These are phyloP conservation scores for Fallopia convolvulus DNA, from an alignment of 148 eudicot genomes.

Conservation along the genomic window DNA sequence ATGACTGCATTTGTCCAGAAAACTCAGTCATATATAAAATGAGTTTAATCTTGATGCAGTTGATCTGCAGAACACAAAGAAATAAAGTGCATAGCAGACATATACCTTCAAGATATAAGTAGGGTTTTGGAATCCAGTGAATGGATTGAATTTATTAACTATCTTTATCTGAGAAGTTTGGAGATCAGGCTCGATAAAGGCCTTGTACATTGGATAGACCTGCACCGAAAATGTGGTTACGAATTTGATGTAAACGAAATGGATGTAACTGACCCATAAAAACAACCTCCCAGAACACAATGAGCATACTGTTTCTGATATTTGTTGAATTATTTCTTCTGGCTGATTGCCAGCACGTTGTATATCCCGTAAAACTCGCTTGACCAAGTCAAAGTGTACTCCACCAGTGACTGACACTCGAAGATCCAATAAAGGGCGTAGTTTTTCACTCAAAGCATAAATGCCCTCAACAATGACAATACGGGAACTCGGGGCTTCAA, in stretches of 20 bases:
- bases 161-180: slow-evolving; percentile 91
- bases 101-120: slow-evolving; percentile 82
- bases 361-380: slow-evolving; percentile 85
- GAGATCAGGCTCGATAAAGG: slow-evolving; percentile 95
- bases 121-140: slow-evolving; percentile 86
- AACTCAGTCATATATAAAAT: not conserved
- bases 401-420: slow-evolving; percentile 95
- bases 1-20: slow-evolving; percentile 38
- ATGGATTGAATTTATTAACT: slow-evolving; percentile 88
- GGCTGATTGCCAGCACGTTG: slow-evolving; percentile 98
- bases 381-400: slow-evolving; percentile 93
- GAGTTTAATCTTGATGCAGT: not conserved
- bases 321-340: slow-evolving; percentile 91
- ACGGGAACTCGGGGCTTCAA: slow-evolving; percentile 85
- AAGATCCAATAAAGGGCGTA: slow-evolving; percentile 83
- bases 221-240: slow-evolving; percentile 20
- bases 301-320: slow-evolving; percentile 80
- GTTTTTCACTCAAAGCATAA: slow-evolving; percentile 86
- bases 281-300: slow-evolving; percentile 11
- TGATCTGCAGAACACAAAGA: not conserved
- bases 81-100: not conserved
- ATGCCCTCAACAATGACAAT: slow-evolving; percentile 93
- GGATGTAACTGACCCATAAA: not conserved
- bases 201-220: slow-evolving; percentile 99
- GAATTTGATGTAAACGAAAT: slow-evolving; percentile 13